Conservation (phyloP, 2,329 filamentous ascomycete species). For the Pestalotiopsis sp. region DNA sequence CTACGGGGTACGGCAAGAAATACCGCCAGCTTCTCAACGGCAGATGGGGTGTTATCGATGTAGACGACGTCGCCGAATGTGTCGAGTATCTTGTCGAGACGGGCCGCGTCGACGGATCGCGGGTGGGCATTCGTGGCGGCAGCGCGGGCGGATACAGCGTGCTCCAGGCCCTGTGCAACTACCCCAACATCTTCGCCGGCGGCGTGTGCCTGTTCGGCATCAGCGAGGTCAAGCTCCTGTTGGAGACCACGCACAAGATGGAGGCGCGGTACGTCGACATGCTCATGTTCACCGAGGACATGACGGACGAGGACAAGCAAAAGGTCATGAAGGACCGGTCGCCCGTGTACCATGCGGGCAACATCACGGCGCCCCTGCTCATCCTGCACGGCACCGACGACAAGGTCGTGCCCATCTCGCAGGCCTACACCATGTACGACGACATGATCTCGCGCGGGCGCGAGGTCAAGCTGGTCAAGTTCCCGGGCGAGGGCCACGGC, state of each 20-base stretch:
- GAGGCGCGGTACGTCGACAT: slow-evolving; percentile 54
- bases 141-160: slow-evolving; percentile 59
- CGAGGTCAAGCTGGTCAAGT: slow-evolving; percentile 49
- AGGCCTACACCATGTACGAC: slow-evolving; percentile 54
- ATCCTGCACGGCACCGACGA: slow-evolving; percentile 60
- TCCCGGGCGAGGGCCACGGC: slow-evolving; percentile 54
- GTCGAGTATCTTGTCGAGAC: slow-evolving; percentile 42
- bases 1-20: slow-evolving; percentile 50
- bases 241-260: slow-evolving; percentile 56
- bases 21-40: slow-evolving; percentile 53
- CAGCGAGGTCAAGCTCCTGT: slow-evolving; percentile 49
- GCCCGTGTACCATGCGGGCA: slow-evolving; percentile 49
- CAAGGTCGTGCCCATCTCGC: slow-evolving; percentile 59
- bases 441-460: slow-evolving; percentile 43
- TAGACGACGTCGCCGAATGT: slow-evolving; percentile 50
- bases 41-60: slow-evolving; percentile 53
- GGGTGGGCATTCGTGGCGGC: slow-evolving; percentile 51
- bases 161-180: slow-evolving; percentile 48
- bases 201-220: slow-evolving; percentile 55
- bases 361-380: slow-evolving; percentile 52
- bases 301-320: slow-evolving; percentile 40
- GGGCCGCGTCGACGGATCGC: slow-evolving; percentile 36
- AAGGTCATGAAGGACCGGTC: slow-evolving; percentile 48
- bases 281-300: slow-evolving; percentile 40
- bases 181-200: slow-evolving; percentile 49